Evolutionary conservation across 1,284 basidiomycete genomes (phyloP).

Genomic region (Gastroboletus turbinatus): DNA sequence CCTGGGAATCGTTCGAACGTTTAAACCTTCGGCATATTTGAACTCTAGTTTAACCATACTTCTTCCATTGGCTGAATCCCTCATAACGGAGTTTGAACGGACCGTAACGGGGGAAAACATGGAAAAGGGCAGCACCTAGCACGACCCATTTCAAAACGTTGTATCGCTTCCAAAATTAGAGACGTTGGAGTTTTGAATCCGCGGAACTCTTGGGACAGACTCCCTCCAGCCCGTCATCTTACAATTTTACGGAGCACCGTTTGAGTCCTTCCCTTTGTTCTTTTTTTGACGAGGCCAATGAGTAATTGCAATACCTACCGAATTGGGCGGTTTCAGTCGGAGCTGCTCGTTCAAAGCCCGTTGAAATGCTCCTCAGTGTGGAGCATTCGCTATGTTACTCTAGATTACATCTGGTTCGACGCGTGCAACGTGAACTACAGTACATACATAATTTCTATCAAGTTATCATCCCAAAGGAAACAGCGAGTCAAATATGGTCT

Average conservation of each 20-base stretch:
- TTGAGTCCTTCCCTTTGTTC: background rate
- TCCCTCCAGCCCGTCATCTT: background rate
- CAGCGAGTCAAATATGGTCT: constrained; percentile 7
- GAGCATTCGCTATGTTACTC: background rate
- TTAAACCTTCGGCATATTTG: constrained; percentile 16
- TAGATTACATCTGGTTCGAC: constrained; percentile 19
- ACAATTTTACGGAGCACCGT: background rate
- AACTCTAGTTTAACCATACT: constrained; percentile 8
- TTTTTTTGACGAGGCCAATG: background rate
- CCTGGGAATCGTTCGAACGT: constrained; percentile 19
- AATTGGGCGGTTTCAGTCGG: background rate
- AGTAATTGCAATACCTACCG: background rate
- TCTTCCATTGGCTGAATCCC: background rate
- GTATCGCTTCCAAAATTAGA: background rate
- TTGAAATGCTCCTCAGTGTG: background rate
- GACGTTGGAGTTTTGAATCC: background rate
- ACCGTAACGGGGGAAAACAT: too few relatives aligned
- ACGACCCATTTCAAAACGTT: background rate
- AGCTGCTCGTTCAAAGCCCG: background rate
- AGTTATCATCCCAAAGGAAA: constrained; percentile 2
- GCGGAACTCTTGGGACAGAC: background rate
- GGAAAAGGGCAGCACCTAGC: background rate
- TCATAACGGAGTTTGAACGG: constrained; percentile 18
- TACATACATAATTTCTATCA: constrained; percentile 11
- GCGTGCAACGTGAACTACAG: constrained; percentile 10